Conservation (phyloP, 2,329 filamentous ascomycete genomes). For the Pseudocercospora cruenta region DNA sequence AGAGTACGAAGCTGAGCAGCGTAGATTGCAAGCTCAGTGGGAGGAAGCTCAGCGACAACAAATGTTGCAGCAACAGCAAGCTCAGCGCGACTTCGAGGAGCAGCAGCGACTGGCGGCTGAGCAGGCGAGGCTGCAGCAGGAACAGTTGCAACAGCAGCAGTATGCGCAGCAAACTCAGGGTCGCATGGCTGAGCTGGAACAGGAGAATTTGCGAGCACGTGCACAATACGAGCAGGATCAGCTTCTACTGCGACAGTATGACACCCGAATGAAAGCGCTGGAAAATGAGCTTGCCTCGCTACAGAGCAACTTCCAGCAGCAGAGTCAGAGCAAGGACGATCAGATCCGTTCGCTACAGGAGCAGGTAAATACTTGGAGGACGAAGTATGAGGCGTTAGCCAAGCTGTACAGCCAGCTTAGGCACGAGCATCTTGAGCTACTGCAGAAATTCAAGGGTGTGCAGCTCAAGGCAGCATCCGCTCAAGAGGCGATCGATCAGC, state of each 20-base stretch:
- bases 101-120: conserved; percentile 86
- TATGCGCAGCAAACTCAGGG: conserved; percentile 93
- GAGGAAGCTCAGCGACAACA: conserved; percentile 79
- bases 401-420: conserved; percentile 97
- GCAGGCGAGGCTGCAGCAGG: conserved; percentile 87
- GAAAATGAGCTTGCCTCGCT: conserved; percentile 85
- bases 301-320: conserved; percentile 80
- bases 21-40: conserved; percentile 83
- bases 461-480: conserved; percentile 96
- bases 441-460: conserved; percentile 94
- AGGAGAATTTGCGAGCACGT: conserved; percentile 89
- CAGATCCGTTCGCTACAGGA: conserved; percentile 91
- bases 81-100: conserved; percentile 94
- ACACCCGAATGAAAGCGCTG: conserved; percentile 86
- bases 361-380: conserved; percentile 96
- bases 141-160: conserved; percentile 85
- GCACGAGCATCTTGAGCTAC: conserved; percentile 89
- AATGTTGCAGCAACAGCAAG: conserved; percentile 78
- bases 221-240: conserved; percentile 98
- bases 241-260: conserved; percentile 94
- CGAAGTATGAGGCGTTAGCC: conserved; percentile 93
- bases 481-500: conserved; percentile 91
- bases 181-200: conserved; percentile 90
- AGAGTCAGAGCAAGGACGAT: conserved; percentile 87
- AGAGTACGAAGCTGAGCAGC: conserved; percentile 93